phyloP scores from a whole-genome alignment of 2,329 filamentous ascomycete genomes.

The Xylariales sp. region DNA sequence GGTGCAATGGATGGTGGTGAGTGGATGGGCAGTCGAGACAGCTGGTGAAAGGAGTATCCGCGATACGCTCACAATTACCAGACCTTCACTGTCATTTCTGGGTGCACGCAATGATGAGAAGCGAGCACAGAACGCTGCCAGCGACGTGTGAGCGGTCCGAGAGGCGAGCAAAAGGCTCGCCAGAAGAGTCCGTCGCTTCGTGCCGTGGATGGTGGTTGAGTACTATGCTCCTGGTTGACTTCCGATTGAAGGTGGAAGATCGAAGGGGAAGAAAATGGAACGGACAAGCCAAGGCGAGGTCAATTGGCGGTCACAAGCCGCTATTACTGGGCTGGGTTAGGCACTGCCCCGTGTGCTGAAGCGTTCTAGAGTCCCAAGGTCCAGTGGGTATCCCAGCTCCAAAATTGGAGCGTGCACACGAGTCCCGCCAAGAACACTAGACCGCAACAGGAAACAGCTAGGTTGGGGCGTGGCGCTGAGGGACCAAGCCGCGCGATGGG shows the following conservation, averaged over 20 bases:
- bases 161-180: no score
- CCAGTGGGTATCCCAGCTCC: constrained; percentile 1
- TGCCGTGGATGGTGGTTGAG: no score
- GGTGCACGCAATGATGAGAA: no score
- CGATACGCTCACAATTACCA: no score
- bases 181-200: neutral
- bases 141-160: no score
- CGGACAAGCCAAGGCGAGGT: neutral
- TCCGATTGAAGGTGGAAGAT: neutral
- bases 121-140: no score
- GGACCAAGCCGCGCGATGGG: neutral
- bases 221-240: neutral
- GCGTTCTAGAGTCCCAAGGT: neutral
- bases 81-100: no score
- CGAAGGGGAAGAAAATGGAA: constrained; percentile 1
- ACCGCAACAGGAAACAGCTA: neutral
- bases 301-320: neutral
- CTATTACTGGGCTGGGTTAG: no score
- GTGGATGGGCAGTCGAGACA: no score
- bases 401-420: neutral
- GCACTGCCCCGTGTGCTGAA: constrained; percentile 7
- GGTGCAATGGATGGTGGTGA: no score
- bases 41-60: no score
- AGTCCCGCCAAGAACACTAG: neutral
- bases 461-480: neutral